phyloP scores from a whole-genome alignment of 2,329 filamentous ascomycete species.

The Penicillium sclerotiorum region DNA sequence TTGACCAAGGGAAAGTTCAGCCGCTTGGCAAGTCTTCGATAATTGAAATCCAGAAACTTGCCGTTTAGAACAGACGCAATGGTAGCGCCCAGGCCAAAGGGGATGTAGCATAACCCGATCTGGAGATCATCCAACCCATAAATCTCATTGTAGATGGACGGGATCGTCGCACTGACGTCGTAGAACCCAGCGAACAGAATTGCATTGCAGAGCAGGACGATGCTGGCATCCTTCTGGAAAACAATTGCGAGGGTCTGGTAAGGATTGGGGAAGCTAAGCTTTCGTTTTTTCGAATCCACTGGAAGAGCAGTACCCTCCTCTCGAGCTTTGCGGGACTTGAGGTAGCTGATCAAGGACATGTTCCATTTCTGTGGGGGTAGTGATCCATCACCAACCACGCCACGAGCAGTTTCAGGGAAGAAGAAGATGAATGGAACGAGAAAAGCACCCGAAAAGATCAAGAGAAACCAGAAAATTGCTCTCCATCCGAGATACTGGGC shows the following conservation, averaged over 20 bases:
- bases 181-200: constrained; percentile 47
- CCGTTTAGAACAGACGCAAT: constrained; percentile 44
- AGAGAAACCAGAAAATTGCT: constrained; percentile 52
- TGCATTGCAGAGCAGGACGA: constrained; percentile 42
- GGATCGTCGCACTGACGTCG: constrained; percentile 44
- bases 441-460: constrained; percentile 48
- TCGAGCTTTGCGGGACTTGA: constrained; percentile 29
- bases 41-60: constrained; percentile 49
- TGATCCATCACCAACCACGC: constrained; percentile 43
- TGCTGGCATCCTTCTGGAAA: constrained; percentile 37
- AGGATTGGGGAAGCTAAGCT: constrained; percentile 41
- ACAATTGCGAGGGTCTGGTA: constrained; percentile 39
- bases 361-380: constrained; percentile 41
- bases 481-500: constrained; percentile 43
- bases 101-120: constrained; percentile 48
- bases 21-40: constrained; percentile 36
- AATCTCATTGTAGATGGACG: constrained; percentile 36
- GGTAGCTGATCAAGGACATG: constrained; percentile 35
- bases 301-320: constrained; percentile 13
- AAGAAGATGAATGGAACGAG: constrained; percentile 38
- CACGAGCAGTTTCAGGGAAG: constrained; percentile 43
- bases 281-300: constrained; percentile 17
- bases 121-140: constrained; percentile 47
- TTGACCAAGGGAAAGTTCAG: constrained; percentile 36
- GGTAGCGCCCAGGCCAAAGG: constrained; percentile 45